Evolutionary conservation across 139 green algal species (phyloP), one percentile per base, ranked within the genome.

Genomic region (Penium margaritaceum): DNA sequence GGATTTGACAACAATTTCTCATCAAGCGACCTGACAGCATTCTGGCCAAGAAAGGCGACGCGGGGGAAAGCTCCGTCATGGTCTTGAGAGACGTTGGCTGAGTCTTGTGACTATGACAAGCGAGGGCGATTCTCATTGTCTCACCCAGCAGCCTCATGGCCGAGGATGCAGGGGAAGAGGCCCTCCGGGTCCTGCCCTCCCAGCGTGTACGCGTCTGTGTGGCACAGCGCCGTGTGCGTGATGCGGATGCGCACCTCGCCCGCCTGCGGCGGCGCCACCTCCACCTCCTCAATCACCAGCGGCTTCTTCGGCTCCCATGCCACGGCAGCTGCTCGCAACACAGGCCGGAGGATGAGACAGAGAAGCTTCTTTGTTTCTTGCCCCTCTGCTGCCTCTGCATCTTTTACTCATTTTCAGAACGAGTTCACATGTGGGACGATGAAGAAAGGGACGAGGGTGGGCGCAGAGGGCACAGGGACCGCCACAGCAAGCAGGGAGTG

Each of bases 111-210:
- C n/a, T n/a, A n/a, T n/a, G n/a, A n/a, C 12, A 63, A 30, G 12
- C 54, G 19, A 36, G 54, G 15, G 15, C 12, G 12, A 33, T 32
- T 14, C 54, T 15, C 12, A 63, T 30, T 27, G 34, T 34, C 61
- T 78, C 63, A 78, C 70, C 72, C 72, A 21, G 58, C 81, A 0
- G 94, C 95, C 76, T 99, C 95, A 81, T 99, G 95, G 5, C 94
- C 91, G 44, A 99, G 78, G 51, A 98, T 92, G 84, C 90, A 96
- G 14, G 95, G 94, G 80, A 99, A 99, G 24, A 96, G 81, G 9
- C 93, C 92, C 58, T 86, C 84, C 6, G 79, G 72, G 53, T 87
- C 89, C 6, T 79, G 46, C 7, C 47, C 55, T n/a, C 30, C 32
- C 7, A 43, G 57, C 19, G 9, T 65, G 57, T 65, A 65, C 7